Conservation (phyloP, 257 asterid genomes). For the Penstemon barbatus region DNA sequence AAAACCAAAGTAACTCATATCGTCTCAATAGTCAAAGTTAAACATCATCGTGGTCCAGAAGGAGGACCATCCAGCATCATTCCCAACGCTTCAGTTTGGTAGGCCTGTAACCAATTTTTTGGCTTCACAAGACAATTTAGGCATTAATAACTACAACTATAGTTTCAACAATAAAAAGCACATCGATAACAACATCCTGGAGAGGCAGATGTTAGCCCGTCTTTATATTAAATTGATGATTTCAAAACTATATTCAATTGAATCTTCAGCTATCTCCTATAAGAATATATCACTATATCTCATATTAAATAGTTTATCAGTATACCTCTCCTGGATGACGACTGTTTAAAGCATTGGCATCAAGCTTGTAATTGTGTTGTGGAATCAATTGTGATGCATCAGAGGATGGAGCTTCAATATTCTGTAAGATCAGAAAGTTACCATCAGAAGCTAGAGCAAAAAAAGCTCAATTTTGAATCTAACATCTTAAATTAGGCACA, state of each 20-base stretch:
- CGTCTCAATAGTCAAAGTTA: constrained; percentile 7
- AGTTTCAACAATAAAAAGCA: constrained; percentile 3
- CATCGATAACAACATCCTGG: constrained; percentile 2
- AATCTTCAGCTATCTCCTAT: constrained; percentile 1
- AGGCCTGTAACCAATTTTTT: constrained; percentile 1
- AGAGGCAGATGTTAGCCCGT: constrained; percentile 11
- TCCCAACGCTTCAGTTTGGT: neutral
- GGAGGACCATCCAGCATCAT: constrained; percentile 10
- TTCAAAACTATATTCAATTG: neutral
- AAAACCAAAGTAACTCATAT: constrained; percentile 1
- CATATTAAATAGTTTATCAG: neutral
- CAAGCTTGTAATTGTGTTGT: constrained; percentile 95
- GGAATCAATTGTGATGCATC: constrained; percentile 89
- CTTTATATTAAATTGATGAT: neutral
- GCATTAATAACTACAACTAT: constrained; percentile 7
- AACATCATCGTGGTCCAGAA: neutral
- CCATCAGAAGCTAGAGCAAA: constrained; percentile 24
- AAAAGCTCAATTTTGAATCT: no score
- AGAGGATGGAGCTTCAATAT: constrained; percentile 57
- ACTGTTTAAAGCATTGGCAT: constrained; percentile 78
- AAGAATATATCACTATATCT: no score
- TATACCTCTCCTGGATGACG: constrained; percentile 99
- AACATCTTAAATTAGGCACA: no score
- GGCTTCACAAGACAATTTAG: neutral
- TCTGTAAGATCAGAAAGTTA: constrained; percentile 49